Evolutionary conservation across 1,284 basidiomycete genomes (phyloP), one percentile per base, ranked within the genome.

Genomic region (Ceratobasidium sp.): DNA sequence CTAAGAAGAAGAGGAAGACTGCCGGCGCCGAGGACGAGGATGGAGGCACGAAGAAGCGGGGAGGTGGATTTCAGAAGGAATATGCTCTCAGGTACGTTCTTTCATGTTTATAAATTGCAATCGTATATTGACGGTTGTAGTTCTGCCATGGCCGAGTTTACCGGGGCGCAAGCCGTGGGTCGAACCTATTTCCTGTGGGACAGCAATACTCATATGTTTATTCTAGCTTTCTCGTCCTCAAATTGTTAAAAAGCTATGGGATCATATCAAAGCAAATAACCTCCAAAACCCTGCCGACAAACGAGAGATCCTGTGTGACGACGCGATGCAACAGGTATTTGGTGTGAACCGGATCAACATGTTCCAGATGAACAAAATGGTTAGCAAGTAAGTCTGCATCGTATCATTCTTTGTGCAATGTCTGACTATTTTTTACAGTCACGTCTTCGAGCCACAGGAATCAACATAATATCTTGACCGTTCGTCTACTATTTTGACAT

Each of bases 241-340:
- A 82, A 93, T 95, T 46, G 95, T 96, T 66, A 96, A 96, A 84
- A 90, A 91, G 78, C 85, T 96, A 3, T 96, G 95, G 95, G 90
- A 88, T 13, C 92, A 96, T 84, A 96, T 96, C 85, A 95, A 94
- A 83, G 87, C 83, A 12, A 89, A 94, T 80, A 86, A 91, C 46
- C 86, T 96, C 64, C 95, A 96, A 85, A 94, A 96, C 83, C 94
- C 95, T 3, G 83, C 83, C 7, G 94, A 96, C 84, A 92, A 88
- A 84, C 89, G 90, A 79, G 93, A 95, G 84, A 96, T 96, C 78
- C 81, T 96, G 1, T 96, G 94, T 82, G 94, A 96, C 84, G 86
- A 87, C 42, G 87, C 85, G 54, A 84, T 96, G 81, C 88, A 88
- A 78, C 89, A 89, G 12, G 87, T 96, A 48, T 80, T 81, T 62